phyloP scores from a whole-genome alignment of 345 rosid genomes.

The Leavenworthia alabamica region DNA sequence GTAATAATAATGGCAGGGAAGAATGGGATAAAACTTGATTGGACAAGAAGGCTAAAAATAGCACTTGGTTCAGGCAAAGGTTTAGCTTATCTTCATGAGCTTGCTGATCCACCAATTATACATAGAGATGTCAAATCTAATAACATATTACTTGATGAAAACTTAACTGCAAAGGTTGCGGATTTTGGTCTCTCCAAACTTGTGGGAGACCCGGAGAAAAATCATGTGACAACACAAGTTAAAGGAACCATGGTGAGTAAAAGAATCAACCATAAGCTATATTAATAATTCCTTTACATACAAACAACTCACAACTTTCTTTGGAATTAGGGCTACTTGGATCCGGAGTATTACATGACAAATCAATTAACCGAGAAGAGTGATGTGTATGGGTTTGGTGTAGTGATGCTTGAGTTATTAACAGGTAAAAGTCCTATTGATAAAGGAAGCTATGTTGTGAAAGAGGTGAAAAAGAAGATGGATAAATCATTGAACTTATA shows the following conservation, averaged over 20 bases:
- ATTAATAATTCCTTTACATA: no score
- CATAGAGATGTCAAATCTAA: slow-evolving; percentile 87
- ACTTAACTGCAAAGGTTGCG: slow-evolving; percentile 72
- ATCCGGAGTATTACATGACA: slow-evolving; percentile 95
- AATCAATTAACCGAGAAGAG: slow-evolving; percentile 87
- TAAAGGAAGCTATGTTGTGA: slow-evolving; percentile 73
- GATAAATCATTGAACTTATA: slow-evolving; percentile 48
- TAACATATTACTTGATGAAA: slow-evolving; percentile 75
- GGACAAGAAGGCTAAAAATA: slow-evolving; percentile 73
- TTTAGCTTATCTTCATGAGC: slow-evolving; percentile 81
- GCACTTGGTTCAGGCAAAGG: slow-evolving; percentile 83
- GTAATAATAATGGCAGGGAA: slow-evolving; percentile 50
- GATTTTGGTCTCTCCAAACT: slow-evolving; percentile 93
- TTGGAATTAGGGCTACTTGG: slow-evolving; percentile 62
- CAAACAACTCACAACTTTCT: not conserved
- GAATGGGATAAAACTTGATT: slow-evolving; percentile 68
- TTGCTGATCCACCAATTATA: slow-evolving; percentile 90
- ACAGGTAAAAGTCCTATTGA: slow-evolving; percentile 72
- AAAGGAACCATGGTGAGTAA: slow-evolving; percentile 90
- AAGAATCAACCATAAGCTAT: not conserved
- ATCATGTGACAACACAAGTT: slow-evolving; percentile 83
- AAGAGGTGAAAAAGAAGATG: slow-evolving; percentile 59
- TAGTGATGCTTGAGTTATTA: slow-evolving; percentile 67
- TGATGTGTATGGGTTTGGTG: slow-evolving; percentile 92
- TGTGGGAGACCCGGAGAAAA: slow-evolving; percentile 49